These are phyloP conservation scores for Cordyceps cicadae DNA, from an alignment of 2,329 filamentous ascomycete genomes.

Conservation along the genomic window DNA sequence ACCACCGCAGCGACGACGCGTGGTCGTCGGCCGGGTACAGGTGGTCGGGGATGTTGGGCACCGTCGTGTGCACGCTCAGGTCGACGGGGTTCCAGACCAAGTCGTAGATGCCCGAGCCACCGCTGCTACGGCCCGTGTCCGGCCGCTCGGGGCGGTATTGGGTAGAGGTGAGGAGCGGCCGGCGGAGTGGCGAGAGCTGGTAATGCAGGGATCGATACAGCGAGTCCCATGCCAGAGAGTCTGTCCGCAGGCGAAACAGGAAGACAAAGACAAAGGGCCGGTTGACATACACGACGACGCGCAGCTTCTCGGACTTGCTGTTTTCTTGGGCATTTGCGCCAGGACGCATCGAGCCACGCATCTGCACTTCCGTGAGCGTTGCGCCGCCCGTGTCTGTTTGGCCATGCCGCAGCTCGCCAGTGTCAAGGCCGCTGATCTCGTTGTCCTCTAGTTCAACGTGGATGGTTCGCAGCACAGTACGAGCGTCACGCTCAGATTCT, in stretches of 20 bases:
- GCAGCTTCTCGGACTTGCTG: conserved; percentile 49
- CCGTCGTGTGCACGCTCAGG: conserved; percentile 52
- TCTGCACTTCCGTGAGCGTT: conserved; percentile 25
- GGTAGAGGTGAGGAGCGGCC: conserved; percentile 48
- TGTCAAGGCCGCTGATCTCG: background rate
- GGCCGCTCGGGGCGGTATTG: conserved; percentile 47
- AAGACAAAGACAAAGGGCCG: conserved; percentile 72
- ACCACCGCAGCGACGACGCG: conserved; percentile 37
- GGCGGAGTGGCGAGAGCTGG: conserved; percentile 51
- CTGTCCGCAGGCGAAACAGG: conserved; percentile 53
- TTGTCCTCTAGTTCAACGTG: conserved; percentile 51
- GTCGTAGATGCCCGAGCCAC: conserved; percentile 45
- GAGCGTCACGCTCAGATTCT: conserved; percentile 35
- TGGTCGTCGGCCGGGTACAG: conserved; percentile 15
- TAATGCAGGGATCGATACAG: conserved; percentile 53
- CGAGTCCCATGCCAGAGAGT: conserved; percentile 45
- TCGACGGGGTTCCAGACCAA: conserved; percentile 52
- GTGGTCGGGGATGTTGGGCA: conserved; percentile 56
- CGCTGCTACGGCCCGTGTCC: conserved; percentile 22
- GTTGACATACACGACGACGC: conserved; percentile 65
- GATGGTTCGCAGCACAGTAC: conserved; percentile 57
- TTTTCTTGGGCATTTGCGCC: conserved; percentile 36
- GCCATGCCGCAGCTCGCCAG: background rate
- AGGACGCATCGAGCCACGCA: conserved; percentile 25
- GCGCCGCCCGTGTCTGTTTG: conserved; percentile 19